phyloP scores from a whole-genome alignment of 179 eudicot species.

The Amaranthus tricolor region DNA sequence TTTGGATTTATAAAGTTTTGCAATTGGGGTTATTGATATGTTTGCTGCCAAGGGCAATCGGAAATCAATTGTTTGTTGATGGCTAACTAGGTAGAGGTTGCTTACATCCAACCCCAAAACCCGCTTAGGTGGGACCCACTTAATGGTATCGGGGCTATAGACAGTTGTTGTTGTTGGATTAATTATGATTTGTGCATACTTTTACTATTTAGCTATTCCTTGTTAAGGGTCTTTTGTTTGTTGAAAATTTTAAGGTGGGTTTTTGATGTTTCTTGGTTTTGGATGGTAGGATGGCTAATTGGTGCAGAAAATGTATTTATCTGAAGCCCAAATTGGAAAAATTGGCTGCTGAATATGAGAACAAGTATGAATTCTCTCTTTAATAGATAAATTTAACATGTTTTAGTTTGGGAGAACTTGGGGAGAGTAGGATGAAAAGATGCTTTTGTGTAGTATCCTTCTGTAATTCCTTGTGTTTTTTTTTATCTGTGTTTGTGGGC shows the following conservation, averaged over 20 bases:
- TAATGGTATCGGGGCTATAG: too few species aligned
- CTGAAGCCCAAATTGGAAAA: slow-evolving; percentile 92
- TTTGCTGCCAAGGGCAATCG: too few species aligned
- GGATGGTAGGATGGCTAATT: slow-evolving; percentile 76
- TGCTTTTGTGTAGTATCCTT: too few species aligned
- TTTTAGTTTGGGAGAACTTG: background rate
- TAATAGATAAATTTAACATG: background rate
- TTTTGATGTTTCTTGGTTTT: background rate
- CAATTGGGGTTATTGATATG: too few species aligned
- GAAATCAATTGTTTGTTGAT: too few species aligned
- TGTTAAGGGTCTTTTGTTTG: background rate
- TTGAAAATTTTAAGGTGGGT: background rate
- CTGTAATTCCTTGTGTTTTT: too few species aligned
- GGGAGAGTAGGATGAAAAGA: background rate
- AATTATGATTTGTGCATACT: background rate
- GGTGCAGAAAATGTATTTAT: slow-evolving; percentile 97
- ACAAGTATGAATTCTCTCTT: slow-evolving; percentile 46
- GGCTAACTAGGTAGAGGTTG: too few species aligned
- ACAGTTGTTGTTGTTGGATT: too few species aligned
- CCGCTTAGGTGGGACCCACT: too few species aligned
- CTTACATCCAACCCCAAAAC: too few species aligned
- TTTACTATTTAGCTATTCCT: background rate
- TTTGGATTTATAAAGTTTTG: background rate
- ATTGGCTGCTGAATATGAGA: slow-evolving; percentile 76
- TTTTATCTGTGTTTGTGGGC: too few species aligned